Base-by-base conservation (phyloP, 495 filamentous ascomycete genomes). In the Trichodelitschia bisporula region DNA sequence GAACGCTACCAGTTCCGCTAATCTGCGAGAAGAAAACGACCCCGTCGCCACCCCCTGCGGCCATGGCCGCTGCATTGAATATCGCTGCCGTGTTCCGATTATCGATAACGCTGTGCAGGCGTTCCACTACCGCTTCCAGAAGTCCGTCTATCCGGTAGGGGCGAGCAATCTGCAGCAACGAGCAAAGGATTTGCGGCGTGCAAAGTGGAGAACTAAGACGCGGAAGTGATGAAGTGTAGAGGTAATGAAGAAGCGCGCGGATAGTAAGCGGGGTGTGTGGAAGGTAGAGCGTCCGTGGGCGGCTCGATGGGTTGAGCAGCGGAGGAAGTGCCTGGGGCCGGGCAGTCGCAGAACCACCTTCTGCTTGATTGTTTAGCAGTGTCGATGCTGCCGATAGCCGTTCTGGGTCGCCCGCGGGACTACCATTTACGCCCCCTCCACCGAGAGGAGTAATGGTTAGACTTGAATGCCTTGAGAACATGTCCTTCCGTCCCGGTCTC, bases 1-100 rank as follows among this genome's bases (percentile, higher is more conserved):
- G 36, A 15, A 26, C 28, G 25, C 31, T 30, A 8, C 31, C 32
- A 10, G 42, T 37, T n/a, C n/a, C n/a, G n/a, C n/a, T n/a, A n/a
- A n/a, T n/a, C n/a, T n/a, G n/a, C n/a, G n/a, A n/a, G 1, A 40
- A 28, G 36, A 53, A 54, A 8, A 40, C 37, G 11, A 51, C 45
- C 31, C 73, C 75, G 1, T 77, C 59, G 1, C 89, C 86, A 16
- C 84, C 80, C 1, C 89, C 86, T 4, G 89, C 89, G 2, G 84
- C 89, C 86, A 95, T 95, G 28, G 86, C 86, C 0, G 84, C 82
- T 0, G 89, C 86, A 39, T 97, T 97, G 62, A 95, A 97, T 10
- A 95, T 79, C 11, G 89, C 86, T 0, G 86, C 89, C 0, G 86
- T 83, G 44, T 95, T 97, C 29, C 82, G 63, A 9, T 72, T 78